A percentile compares a stretch with the other conserved stretches of the same genome.
Conservation (phyloP, 1,284 basidiomycete genomes). For the Sanguinoderma infundibulare region DNA sequence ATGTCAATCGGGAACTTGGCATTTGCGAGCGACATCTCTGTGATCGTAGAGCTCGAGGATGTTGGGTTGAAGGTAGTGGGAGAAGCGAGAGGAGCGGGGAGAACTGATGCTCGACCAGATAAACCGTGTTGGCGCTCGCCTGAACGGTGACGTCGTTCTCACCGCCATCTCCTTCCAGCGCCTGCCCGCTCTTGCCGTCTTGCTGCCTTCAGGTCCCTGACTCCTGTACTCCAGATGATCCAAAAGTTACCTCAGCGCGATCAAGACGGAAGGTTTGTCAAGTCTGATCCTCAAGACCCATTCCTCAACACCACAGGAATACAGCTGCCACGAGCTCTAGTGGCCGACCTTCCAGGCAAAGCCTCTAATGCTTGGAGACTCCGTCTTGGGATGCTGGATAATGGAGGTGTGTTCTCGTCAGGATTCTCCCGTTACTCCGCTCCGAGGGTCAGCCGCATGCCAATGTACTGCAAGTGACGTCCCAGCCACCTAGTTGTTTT, state of each 20-base stretch:
- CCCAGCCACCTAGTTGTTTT: too few relatives aligned
- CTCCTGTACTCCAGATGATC: too few relatives aligned
- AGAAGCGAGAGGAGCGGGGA: neutral
- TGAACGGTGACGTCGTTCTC: neutral
- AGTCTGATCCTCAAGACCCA: too few relatives aligned
- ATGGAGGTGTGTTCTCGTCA: neutral
- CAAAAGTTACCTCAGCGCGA: too few relatives aligned
- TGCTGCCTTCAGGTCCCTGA: too few relatives aligned
- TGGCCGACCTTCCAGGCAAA: neutral
- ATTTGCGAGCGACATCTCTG: constrained; percentile 45
- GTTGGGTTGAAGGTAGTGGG: neutral
- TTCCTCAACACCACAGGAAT: too few relatives aligned
- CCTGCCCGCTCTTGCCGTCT: too few relatives aligned
- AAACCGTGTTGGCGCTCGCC: constrained; percentile 13
- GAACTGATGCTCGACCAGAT: constrained; percentile 23
- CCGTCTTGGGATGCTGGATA: neutral
- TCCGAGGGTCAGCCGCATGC: neutral
- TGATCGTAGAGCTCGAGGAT: neutral
- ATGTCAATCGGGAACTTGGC: constrained; percentile 77
- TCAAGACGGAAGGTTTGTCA: too few relatives aligned
- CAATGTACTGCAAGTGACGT: neutral
- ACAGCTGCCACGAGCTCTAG: too few relatives aligned
- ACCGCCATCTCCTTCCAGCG: neutral
- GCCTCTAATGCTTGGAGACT: neutral
- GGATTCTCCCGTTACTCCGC: neutral